Conservation (phyloP, 83 land plant species). For the Diphasiastrum complanatum region DNA sequence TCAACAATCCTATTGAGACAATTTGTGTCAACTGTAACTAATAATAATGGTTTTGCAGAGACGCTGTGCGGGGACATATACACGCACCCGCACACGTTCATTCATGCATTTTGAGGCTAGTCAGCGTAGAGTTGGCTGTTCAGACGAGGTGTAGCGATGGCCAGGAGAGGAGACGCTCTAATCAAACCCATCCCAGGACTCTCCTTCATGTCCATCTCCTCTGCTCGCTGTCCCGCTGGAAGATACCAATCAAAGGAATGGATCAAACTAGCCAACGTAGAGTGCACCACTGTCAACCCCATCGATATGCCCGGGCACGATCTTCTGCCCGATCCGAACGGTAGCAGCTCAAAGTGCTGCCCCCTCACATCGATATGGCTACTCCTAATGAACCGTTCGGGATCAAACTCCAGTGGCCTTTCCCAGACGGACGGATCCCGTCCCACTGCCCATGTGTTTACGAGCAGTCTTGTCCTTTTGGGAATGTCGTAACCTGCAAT, state of each 20-base stretch:
- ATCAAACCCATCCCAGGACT: not conserved
- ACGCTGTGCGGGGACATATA: no score
- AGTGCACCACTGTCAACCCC: slow-evolving; percentile 5
- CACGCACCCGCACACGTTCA: no score
- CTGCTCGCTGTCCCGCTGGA: slow-evolving; percentile 5
- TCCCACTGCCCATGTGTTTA: not conserved
- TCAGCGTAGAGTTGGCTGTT: no score
- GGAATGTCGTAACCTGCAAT: no score
- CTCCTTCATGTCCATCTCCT: slow-evolving; percentile 15
- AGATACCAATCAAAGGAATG: slow-evolving; percentile 16
- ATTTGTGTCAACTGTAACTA: no score
- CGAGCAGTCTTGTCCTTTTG: not conserved
- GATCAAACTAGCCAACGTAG: slow-evolving; percentile 4
- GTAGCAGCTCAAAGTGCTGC: slow-evolving; percentile 16
- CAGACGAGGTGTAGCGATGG: slow-evolving; percentile 15
- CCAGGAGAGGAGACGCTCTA: slow-evolving; percentile 12
- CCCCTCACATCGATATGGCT: slow-evolving; percentile 14
- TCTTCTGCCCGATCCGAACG: slow-evolving; percentile 19
- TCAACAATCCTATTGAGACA: no score
- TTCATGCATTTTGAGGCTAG: no score
- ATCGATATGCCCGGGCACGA: slow-evolving; percentile 1
- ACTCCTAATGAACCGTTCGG: slow-evolving; percentile 1
- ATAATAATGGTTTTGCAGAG: no score
- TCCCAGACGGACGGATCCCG: not conserved
- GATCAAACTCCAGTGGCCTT: not conserved